Percentiles rank a stretch among this genome's conserved stretches.
Evolutionary conservation across 257 asterid species (phyloP).

Genomic region (Apocynum venetum): DNA sequence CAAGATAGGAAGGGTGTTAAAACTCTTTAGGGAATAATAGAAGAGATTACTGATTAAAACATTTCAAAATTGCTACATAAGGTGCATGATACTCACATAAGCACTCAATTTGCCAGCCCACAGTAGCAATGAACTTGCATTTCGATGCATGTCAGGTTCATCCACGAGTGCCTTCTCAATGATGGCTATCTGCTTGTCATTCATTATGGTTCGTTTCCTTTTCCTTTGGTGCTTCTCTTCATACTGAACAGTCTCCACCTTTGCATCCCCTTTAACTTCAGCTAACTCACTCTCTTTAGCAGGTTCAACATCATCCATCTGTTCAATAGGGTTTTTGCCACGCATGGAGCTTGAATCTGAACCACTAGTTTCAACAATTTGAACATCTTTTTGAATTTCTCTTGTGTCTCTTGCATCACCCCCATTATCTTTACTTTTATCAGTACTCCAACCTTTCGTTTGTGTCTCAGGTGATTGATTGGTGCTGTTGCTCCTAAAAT

Average conservation of each 20-base stretch:
- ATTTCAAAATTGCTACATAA: not conserved
- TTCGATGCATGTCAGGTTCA: slow-evolving; percentile 95
- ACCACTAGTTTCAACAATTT: slow-evolving; percentile 64
- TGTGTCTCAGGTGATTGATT: slow-evolving; percentile 35
- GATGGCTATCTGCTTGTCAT: slow-evolving; percentile 68
- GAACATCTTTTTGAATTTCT: slow-evolving; percentile 50
- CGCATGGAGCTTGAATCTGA: slow-evolving; percentile 77
- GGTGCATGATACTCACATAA: slow-evolving; percentile 45
- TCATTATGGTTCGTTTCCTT: slow-evolving; percentile 91
- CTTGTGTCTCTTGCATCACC: slow-evolving; percentile 23
- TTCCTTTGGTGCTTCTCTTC: slow-evolving; percentile 87
- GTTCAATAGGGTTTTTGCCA: slow-evolving; percentile 47
- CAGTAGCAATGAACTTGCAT: slow-evolving; percentile 41
- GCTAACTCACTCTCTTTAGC: slow-evolving; percentile 43
- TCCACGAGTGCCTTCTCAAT: slow-evolving; percentile 70
- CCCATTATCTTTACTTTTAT: slow-evolving; percentile 33
- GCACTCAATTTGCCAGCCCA: slow-evolving; percentile 86
- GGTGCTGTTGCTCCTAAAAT: slow-evolving; percentile 33
- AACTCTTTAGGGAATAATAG: slow-evolving; percentile 16
- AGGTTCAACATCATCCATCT: slow-evolving; percentile 42
- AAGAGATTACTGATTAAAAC: slow-evolving; percentile 6
- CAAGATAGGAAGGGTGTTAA: slow-evolving; percentile 7
- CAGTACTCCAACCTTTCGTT: slow-evolving; percentile 25
- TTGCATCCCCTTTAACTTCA: slow-evolving; percentile 60
- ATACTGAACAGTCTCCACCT: slow-evolving; percentile 45